phyloP scores from a whole-genome alignment of 179 eudicot species.

The Kewa caespitosa region DNA sequence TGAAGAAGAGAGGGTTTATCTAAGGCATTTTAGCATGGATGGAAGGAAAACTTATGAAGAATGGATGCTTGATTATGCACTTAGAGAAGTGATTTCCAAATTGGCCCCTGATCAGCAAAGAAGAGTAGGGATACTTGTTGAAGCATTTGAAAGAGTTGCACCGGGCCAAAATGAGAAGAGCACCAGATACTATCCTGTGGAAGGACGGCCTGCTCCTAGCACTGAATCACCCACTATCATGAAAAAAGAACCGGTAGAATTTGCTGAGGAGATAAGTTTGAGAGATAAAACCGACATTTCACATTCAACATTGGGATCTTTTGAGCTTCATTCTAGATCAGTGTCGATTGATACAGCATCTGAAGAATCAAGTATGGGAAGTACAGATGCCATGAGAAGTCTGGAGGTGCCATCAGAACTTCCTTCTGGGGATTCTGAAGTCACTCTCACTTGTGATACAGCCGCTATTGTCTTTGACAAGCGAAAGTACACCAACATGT shows the following conservation, averaged over 20 bases:
- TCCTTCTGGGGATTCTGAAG: conserved; percentile 27
- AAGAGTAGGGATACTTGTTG: conserved; percentile 75
- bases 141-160: conserved; percentile 82
- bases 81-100: conserved; percentile 64
- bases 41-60: conserved; percentile 69
- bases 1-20: conserved; percentile 50
- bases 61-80: conserved; percentile 97
- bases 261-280: conserved; percentile 4
- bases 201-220: too few relatives aligned
- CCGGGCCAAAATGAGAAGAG: conserved; percentile 38
- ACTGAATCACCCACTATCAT: too few relatives aligned
- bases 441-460: conserved; percentile 19
- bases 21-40: conserved; percentile 53
- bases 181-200: too few relatives aligned
- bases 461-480: conserved; percentile 32
- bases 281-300: not conserved
- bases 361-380: conserved; percentile 6
- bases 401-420: conserved; percentile 6
- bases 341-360: conserved; percentile 2
- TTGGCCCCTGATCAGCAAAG: conserved; percentile 76
- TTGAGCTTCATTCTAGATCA: conserved; percentile 1
- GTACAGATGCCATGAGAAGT: conserved; percentile 6
- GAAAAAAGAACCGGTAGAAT: too few relatives aligned
- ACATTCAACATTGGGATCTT: conserved; percentile 2
- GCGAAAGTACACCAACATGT: conserved; percentile 63